Evolutionary conservation across 2,329 filamentous ascomycete genomes (phyloP).

Genomic region (Colletotrichum sp.): DNA sequence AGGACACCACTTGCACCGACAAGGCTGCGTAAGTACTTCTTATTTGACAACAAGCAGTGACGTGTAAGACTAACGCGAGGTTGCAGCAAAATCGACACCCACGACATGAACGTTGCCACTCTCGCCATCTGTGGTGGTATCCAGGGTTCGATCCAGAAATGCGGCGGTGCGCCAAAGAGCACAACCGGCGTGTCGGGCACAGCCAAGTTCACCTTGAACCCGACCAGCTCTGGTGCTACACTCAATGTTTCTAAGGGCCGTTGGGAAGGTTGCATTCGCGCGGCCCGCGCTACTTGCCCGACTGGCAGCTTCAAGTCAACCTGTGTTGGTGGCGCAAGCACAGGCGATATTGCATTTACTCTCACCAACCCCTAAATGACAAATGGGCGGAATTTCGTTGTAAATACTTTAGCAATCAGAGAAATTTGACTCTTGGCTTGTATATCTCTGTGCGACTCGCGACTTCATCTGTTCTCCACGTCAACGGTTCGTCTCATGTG

Average conservation of each 20-base stretch:
- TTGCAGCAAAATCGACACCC: constrained; percentile 43
- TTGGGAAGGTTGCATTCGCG: constrained; percentile 59
- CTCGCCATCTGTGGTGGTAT: constrained; percentile 58
- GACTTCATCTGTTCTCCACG: neutral
- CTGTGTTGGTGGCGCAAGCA: constrained; percentile 52
- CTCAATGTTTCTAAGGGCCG: constrained; percentile 59
- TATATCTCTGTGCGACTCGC: neutral
- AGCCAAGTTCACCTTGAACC: constrained; percentile 51
- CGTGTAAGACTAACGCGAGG: neutral
- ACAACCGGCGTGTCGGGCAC: constrained; percentile 52
- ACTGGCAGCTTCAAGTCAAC: constrained; percentile 51
- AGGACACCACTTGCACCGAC: neutral
- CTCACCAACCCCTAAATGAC: constrained; percentile 24
- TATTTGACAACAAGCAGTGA: too few species aligned
- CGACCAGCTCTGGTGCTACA: constrained; percentile 44
- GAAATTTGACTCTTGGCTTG: neutral
- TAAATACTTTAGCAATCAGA: neutral
- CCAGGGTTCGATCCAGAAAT: constrained; percentile 45
- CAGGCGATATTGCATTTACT: constrained; percentile 48
- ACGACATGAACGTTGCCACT: constrained; percentile 54
- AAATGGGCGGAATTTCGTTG: neutral
- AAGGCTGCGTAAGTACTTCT: neutral
- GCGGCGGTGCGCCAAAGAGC: constrained; percentile 44
- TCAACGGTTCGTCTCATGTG: neutral
- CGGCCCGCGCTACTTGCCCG: constrained; percentile 54